phyloP scores from a whole-genome alignment of 768 basidiomycete species.

The Suillus fuscotomentosus region DNA sequence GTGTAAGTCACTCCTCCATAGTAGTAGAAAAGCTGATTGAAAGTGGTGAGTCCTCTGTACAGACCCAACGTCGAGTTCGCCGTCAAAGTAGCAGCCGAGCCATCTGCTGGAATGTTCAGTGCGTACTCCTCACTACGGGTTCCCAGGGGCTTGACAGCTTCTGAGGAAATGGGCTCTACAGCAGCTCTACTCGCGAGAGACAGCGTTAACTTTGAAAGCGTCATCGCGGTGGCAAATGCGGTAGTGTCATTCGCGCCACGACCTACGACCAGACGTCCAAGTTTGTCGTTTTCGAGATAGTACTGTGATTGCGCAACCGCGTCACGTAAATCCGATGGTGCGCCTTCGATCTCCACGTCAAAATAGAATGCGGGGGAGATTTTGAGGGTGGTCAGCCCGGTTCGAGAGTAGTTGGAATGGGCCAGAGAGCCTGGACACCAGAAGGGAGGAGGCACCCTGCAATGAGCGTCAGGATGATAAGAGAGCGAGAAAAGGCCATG shows the following conservation, averaged over 20 bases:
- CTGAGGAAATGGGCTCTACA: constrained; percentile 31
- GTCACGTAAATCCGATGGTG: constrained; percentile 33
- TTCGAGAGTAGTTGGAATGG: constrained; percentile 27
- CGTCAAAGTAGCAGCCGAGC: constrained; percentile 32
- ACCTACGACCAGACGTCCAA: constrained; percentile 41
- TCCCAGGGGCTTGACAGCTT: constrained; percentile 34
- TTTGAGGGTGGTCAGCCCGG: constrained; percentile 25
- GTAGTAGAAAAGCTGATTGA: constrained; percentile 54
- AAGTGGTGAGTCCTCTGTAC: constrained; percentile 54
- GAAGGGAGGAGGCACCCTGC: constrained; percentile 2
- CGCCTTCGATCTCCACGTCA: constrained; percentile 17
- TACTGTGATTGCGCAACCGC: constrained; percentile 31
- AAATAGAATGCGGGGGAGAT: constrained; percentile 27
- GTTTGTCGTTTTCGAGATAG: constrained; percentile 36
- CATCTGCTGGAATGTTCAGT: constrained; percentile 38
- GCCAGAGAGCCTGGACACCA: constrained; percentile 27
- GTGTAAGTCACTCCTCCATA: constrained; percentile 34
- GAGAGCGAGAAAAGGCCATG: constrained; percentile 6
- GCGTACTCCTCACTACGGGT: constrained; percentile 44
- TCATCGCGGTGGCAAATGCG: constrained; percentile 23
- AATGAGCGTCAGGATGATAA: constrained; percentile 11
- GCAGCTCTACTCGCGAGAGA: constrained; percentile 17
- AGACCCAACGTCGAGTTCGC: constrained; percentile 51
- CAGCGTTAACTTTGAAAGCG: constrained; percentile 28
- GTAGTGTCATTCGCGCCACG: constrained; percentile 33